phyloP scores from a whole-genome alignment of 352 stramenopile genomes.

The Phytopythium litorale region DNA sequence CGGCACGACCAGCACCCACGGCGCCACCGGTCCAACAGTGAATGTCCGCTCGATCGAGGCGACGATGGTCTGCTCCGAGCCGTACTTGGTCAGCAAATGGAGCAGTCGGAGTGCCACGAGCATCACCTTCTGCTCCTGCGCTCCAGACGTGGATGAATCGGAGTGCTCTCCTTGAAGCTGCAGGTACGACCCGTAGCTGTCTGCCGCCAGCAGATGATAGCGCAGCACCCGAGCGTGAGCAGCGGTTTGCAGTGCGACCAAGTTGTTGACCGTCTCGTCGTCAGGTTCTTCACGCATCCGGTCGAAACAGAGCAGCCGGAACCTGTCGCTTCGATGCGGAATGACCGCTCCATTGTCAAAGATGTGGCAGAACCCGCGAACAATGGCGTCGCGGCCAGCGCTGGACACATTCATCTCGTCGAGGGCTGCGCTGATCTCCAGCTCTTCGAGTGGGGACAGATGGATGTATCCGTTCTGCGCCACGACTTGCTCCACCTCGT shows the following conservation, averaged over 20 bases:
- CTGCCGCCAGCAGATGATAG: slow-evolving; percentile 34
- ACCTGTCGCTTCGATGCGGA: slow-evolving; percentile 23
- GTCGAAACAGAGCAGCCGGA: slow-evolving; percentile 32
- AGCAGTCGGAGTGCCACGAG: slow-evolving; percentile 63
- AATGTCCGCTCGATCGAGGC: slow-evolving; percentile 43
- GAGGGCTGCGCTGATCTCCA: slow-evolving; percentile 30
- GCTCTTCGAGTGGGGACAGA: slow-evolving; percentile 39
- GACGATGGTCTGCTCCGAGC: slow-evolving; percentile 37
- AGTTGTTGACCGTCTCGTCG: slow-evolving; percentile 14
- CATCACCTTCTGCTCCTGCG: slow-evolving; percentile 28
- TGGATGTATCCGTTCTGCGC: slow-evolving; percentile 50
- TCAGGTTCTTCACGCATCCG: slow-evolving; percentile 8
- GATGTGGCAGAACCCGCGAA: slow-evolving; percentile 41
- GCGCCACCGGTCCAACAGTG: slow-evolving; percentile 36
- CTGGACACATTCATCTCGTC: slow-evolving; percentile 31
- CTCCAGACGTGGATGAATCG: neutral
- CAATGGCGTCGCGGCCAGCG: slow-evolving; percentile 28
- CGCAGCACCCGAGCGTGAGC: slow-evolving; percentile 31
- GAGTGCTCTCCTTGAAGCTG: slow-evolving; percentile 8
- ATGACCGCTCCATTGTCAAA: slow-evolving; percentile 47
- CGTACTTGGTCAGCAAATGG: slow-evolving; percentile 59
- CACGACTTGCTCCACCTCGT: slow-evolving; percentile 33
- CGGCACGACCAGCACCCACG: slow-evolving; percentile 67
- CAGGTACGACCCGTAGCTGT: slow-evolving; percentile 42
- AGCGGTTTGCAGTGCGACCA: slow-evolving; percentile 29